A percentile compares a stretch with the other conserved stretches of the same genome.
Evolutionary conservation across 108 stramenopile genomes (phyloP).

Genomic region (Fragilariopsis cylindrus): DNA sequence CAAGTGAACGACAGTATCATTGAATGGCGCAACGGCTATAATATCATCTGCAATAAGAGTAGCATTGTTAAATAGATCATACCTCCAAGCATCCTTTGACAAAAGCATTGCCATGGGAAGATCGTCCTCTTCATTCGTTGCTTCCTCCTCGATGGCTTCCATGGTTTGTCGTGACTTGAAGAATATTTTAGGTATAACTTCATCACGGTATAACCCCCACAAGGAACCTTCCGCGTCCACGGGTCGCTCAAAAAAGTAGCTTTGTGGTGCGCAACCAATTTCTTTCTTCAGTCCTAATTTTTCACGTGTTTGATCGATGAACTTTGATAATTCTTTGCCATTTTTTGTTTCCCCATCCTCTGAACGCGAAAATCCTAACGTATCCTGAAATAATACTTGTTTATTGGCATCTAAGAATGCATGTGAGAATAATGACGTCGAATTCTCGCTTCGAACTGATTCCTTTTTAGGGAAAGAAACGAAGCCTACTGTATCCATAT

Average conservation of each 20-base stretch:
- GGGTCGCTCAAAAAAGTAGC: conserved; percentile 33
- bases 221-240: conserved; percentile 49
- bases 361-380: conserved; percentile 19
- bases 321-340: conserved; percentile 53
- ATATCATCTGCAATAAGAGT: conserved; percentile 52
- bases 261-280: conserved; percentile 56
- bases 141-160: not conserved
- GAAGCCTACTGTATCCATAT: conserved; percentile 79
- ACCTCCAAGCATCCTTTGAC: conserved; percentile 40
- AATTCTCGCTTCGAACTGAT: conserved; percentile 11
- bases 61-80: conserved; percentile 44
- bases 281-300: conserved; percentile 48
- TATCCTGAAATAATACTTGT: conserved; percentile 27
- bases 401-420: conserved; percentile 57
- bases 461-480: conserved; percentile 51
- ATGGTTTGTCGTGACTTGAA: not conserved
- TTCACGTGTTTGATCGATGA: conserved; percentile 49
- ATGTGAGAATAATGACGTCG: conserved; percentile 39
- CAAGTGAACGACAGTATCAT: conserved; percentile 49
- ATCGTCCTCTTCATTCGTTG: conserved; percentile 26
- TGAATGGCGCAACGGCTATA: conserved; percentile 58
- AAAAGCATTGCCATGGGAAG: conserved; percentile 27
- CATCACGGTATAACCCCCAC: conserved; percentile 47
- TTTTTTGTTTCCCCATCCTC: conserved; percentile 47
- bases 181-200: conserved; percentile 46